phyloP scores from a whole-genome alignment of 768 basidiomycete species.

The Suillus ampliporus region DNA sequence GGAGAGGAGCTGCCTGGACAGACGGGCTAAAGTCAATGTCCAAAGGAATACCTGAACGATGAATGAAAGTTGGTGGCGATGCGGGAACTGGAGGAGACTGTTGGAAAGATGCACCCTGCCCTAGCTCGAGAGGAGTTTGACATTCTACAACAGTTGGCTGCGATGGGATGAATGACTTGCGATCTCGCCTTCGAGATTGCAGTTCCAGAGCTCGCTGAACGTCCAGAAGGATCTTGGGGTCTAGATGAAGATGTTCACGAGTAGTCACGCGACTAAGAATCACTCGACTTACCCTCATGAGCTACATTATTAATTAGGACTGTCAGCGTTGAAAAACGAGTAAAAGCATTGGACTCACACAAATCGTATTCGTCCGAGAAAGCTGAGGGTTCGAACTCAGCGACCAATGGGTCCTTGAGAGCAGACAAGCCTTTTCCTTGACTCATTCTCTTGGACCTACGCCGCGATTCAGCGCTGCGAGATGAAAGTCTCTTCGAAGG shows the following conservation, averaged over 20 bases:
- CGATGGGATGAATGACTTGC: conserved; percentile 38
- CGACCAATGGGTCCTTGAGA: conserved; percentile 32
- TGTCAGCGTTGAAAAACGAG: conserved; percentile 17
- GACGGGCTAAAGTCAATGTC: conserved; percentile 79
- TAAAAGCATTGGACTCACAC: conserved; percentile 50
- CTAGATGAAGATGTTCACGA: conserved; percentile 43
- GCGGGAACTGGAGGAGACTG: conserved; percentile 15
- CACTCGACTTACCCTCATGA: conserved; percentile 66
- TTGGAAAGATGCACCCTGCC: conserved; percentile 35
- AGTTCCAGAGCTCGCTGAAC: conserved; percentile 76
- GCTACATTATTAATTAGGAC: conserved; percentile 45
- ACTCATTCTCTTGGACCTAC: conserved; percentile 22
- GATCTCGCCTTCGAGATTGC: conserved; percentile 77
- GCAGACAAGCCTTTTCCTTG: conserved; percentile 23
- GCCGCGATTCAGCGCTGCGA: conserved; percentile 24
- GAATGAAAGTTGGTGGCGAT: conserved; percentile 20
- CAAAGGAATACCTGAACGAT: conserved; percentile 24
- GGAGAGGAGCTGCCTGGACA: conserved; percentile 49
- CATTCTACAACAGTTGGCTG: conserved; percentile 24
- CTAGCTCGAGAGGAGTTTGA: conserved; percentile 33
- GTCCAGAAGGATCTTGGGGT: conserved; percentile 81
- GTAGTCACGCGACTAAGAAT: conserved; percentile 7
- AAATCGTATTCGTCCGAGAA: conserved; percentile 84
- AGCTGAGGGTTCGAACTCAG: conserved; percentile 44
- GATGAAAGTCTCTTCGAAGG: conserved; percentile 22